A percentile compares a stretch with the other conserved stretches of the same genome.
Conservation (phyloP, 1,139 yeast genomes). For the Yamadazyma pseudoaaseri region DNA sequence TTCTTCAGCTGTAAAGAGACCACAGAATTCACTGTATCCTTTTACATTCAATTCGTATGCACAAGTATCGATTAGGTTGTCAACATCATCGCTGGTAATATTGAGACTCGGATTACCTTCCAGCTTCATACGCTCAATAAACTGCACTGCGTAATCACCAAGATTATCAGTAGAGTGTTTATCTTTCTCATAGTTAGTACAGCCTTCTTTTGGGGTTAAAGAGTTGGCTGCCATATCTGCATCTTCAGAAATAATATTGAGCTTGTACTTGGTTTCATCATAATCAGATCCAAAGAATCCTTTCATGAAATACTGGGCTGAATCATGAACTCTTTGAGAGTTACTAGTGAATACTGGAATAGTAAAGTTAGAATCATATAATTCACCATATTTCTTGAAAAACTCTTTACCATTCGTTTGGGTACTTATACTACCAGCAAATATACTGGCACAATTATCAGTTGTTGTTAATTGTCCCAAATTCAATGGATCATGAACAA, state of each 20-base stretch:
- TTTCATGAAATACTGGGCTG: constrained; percentile 30
- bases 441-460: constrained; percentile 25
- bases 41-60: constrained; percentile 54
- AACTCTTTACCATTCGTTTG: constrained; percentile 33
- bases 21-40: constrained; percentile 49
- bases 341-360: constrained; percentile 35
- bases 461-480: constrained; percentile 33
- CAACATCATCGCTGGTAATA: constrained; percentile 42
- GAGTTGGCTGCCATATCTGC: constrained; percentile 35
- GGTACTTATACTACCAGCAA: constrained; percentile 32
- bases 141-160: constrained; percentile 14
- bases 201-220: constrained; percentile 27
- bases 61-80: constrained; percentile 42
- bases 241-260: constrained; percentile 26
- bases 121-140: constrained; percentile 36
- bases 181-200: constrained; percentile 15
- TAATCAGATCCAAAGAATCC: constrained; percentile 27
- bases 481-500: constrained; percentile 23
- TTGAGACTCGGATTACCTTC: constrained; percentile 33
- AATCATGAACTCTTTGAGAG: constrained; percentile 29
- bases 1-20: constrained; percentile 50
- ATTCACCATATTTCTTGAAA: constrained; percentile 30
- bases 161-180: constrained; percentile 7
- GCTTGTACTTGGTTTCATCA: constrained; percentile 19
- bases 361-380: constrained; percentile 18